Evolutionary conservation across 73 alveolate species (phyloP), one percentile per base, ranked within the genome.

Genomic region (Blepharisma stoltei): DNA sequence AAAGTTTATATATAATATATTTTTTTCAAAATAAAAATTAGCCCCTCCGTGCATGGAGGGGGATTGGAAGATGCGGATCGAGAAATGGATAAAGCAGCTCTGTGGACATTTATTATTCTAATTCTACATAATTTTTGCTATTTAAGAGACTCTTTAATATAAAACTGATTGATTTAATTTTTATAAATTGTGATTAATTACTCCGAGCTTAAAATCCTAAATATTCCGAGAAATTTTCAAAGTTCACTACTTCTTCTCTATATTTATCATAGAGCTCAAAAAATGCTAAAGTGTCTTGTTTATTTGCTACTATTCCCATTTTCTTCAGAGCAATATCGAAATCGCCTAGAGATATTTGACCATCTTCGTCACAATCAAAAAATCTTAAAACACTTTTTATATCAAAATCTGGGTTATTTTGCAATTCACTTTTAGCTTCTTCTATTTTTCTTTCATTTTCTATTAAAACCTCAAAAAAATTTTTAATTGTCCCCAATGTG

Each of bases 251-350:
- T 66, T 82, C 90, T 18, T 83, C 90, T 50, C 79, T 75, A 54
- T 83, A 71, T 45, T 77, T 83, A 60, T 83, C 90, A 55, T 70
- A 83, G 54, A 85, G 66, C 48, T 83, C 90, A 81, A 83, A 67
- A 7, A 83, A 41, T 11, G 70, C 7, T 55, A 27, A 46, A 37
- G 78, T 38, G 41, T 83, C 90, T 47, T 77, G 77, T 5, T 66
- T 25, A 11, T 78, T 77, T 7, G 82, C 90, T 0, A 49, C 49
- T 70, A 77, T 77, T 49, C 86, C 81, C 41, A 54, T 49, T 9
- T 55, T 46, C 55, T 67, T n/a, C 18, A 76, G 67, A 27, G 49
- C 45, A 8, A 18, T 25, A 14, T 8, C 48, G 6, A 70, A 70
- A 27, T 76, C 83, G 0, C 37, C 83, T 55, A 53, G 27, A 3